Percentiles rank a stretch among this genome's conserved stretches.
phyloP scores from a whole-genome alignment of 2,329 filamentous ascomycete genomes.

The Cryphonectria carpinicola region DNA sequence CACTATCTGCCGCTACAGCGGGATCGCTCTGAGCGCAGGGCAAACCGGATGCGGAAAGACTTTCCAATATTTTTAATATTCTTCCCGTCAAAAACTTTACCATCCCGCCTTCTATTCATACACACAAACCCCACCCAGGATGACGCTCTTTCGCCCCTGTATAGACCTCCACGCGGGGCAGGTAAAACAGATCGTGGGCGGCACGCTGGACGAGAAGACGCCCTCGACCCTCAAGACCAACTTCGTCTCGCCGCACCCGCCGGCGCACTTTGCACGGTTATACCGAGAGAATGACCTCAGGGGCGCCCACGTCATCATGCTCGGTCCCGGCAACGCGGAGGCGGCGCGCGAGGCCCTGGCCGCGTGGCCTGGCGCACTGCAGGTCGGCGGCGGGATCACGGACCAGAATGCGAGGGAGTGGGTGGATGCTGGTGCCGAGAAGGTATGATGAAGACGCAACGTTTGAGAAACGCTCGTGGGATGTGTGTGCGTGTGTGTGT shows the following conservation, averaged over 20 bases:
- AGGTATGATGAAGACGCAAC: conserved; percentile 57
- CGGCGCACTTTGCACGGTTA: conserved; percentile 78
- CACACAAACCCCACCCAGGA: conserved; percentile 42
- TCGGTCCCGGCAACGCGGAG: conserved; percentile 83
- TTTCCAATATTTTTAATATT: neutral
- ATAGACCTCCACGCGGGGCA: conserved; percentile 97
- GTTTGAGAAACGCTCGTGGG: neutral
- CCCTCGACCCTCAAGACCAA: conserved; percentile 77
- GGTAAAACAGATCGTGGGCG: conserved; percentile 98
- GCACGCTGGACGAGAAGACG: conserved; percentile 75
- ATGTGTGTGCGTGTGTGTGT: neutral
- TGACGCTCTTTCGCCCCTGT: conserved; percentile 95
- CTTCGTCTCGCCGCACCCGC: conserved; percentile 83
- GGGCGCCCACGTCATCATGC: conserved; percentile 95
- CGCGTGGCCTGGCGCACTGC: conserved; percentile 79
- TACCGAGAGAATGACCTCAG: conserved; percentile 76
- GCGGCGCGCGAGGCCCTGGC: conserved; percentile 77
- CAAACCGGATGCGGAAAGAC: conserved; percentile 8
- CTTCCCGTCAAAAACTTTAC: neutral
- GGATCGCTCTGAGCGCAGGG: neutral
- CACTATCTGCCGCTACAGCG: neutral
- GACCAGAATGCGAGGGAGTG: conserved; percentile 82
- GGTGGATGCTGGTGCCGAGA: conserved; percentile 87
- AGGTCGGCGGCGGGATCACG: conserved; percentile 92
- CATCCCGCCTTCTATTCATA: neutral